Evolutionary conservation across 805 yeast genomes (phyloP).

Genomic region (Cyberlindnera mrakii): DNA sequence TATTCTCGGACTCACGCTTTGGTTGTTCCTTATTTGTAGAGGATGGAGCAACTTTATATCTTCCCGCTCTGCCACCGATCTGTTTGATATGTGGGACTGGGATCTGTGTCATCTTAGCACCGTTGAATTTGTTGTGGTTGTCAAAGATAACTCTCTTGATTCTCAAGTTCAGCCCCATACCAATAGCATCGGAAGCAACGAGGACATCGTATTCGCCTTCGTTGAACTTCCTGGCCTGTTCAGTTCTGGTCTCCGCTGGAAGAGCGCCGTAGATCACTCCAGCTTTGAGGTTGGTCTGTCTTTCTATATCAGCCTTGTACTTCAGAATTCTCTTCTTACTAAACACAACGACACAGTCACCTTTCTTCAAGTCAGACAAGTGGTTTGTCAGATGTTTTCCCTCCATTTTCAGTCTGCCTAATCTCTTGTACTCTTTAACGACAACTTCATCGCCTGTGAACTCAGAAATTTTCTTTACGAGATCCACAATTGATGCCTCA

Average conservation of each 20-base stretch:
- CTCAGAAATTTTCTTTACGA: constrained; percentile 51
- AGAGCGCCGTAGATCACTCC: constrained; percentile 93
- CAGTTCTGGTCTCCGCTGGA: constrained; percentile 90
- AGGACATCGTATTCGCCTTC: constrained; percentile 73
- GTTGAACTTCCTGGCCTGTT: constrained; percentile 78
- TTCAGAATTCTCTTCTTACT: constrained; percentile 68
- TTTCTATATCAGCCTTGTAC: constrained; percentile 65
- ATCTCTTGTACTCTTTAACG: constrained; percentile 65
- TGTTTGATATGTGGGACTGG: constrained; percentile 73
- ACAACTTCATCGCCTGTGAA: constrained; percentile 77
- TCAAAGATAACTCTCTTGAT: constrained; percentile 78
- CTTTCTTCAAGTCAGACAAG: constrained; percentile 42
- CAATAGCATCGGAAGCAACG: constrained; percentile 95
- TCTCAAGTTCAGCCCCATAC: constrained; percentile 91
- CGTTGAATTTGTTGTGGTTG: constrained; percentile 64
- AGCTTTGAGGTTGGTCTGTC: constrained; percentile 54
- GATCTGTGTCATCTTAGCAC: constrained; percentile 40
- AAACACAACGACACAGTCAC: constrained; percentile 90
- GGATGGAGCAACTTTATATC: constrained; percentile 44
- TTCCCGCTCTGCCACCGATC: constrained; percentile 95
- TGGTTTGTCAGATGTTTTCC: constrained; percentile 28
- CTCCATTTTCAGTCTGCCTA: constrained; percentile 64
- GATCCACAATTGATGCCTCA: constrained; percentile 74
- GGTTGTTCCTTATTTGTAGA: constrained; percentile 3
- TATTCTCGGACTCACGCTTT: constrained; percentile 1